phyloP scores from a whole-genome alignment of 768 basidiomycete species.

The Sarcodon sp. region DNA sequence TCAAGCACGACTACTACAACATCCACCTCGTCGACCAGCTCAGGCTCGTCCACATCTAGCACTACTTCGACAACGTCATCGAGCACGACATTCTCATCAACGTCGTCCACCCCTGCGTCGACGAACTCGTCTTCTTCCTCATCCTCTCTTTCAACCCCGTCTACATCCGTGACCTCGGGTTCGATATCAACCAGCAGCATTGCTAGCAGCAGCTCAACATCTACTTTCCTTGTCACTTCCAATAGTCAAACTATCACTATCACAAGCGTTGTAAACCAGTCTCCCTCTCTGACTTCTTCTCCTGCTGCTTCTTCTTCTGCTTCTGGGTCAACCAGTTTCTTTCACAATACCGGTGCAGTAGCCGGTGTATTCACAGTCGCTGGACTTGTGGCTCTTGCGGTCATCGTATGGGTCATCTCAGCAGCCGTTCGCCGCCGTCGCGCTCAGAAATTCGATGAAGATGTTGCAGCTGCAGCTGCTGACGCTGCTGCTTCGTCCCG shows the following conservation, averaged over 20 bases:
- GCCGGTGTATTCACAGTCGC: conserved; percentile 62
- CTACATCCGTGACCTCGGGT: neutral
- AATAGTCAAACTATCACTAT: neutral
- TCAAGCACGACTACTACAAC: conserved; percentile 1
- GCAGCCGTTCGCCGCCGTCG: conserved; percentile 50
- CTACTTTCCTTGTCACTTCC: conserved; percentile 2
- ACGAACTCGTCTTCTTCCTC: conserved; percentile 1
- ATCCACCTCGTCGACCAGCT: neutral
- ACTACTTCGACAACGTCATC: neutral
- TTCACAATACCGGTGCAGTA: conserved; percentile 59
- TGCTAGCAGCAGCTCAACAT: neutral
- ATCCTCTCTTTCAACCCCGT: neutral
- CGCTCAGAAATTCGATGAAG: conserved; percentile 53
- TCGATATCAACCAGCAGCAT: conserved; percentile 1
- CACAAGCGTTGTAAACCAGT: neutral
- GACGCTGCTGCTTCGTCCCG: conserved; percentile 41
- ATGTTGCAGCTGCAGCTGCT: conserved; percentile 58
- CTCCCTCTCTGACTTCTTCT: neutral
- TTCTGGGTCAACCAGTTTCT: conserved; percentile 33
- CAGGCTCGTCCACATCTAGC: neutral
- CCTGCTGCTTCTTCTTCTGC: conserved; percentile 4
- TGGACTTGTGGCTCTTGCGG: conserved; percentile 41
- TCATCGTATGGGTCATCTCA: conserved; percentile 38
- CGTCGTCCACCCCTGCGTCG: neutral
- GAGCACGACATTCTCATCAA: neutral